Evolutionary conservation across 176 grass and related monocot species (phyloP).

Genomic region (sorghum (Sorghum bicolor)): DNA sequence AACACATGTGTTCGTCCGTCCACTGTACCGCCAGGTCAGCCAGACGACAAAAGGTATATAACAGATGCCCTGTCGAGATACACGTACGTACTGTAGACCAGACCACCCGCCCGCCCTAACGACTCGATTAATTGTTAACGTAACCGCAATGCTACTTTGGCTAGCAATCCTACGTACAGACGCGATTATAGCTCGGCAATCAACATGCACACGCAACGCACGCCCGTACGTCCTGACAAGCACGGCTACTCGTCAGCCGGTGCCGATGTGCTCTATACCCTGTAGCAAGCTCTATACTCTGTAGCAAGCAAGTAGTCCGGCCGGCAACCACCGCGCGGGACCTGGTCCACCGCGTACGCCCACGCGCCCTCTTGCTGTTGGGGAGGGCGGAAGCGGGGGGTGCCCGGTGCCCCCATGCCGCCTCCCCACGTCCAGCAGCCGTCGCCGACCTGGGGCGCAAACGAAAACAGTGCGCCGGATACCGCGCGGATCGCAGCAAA

Average conservation of each 20-base stretch:
- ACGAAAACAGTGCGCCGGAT: conserved; percentile 29
- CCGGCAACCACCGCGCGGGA: not conserved
- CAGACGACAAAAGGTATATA: not conserved
- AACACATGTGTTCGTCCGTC: not conserved
- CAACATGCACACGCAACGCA: not conserved
- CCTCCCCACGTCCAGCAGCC: not conserved
- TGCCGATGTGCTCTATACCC: not conserved
- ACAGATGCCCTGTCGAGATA: not conserved
- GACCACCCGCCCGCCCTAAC: not conserved
- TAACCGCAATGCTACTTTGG: no score
- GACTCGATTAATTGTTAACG: no score
- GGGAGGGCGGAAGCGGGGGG: no score
- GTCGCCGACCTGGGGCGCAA: not conserved
- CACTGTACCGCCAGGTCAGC: not conserved
- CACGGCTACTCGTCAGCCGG: not conserved
- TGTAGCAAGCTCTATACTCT: no score
- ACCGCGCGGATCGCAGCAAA: conserved; percentile 8
- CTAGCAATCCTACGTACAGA: no score
- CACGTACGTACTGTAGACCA: not conserved
- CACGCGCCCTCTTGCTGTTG: not conserved
- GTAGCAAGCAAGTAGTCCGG: not conserved
- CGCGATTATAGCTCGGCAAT: not conserved
- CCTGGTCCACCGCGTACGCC: not conserved
- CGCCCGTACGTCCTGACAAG: not conserved
- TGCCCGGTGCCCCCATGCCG: not conserved